Conservation (phyloP, 257 asterid genomes). For the Leonotis leonurus region DNA sequence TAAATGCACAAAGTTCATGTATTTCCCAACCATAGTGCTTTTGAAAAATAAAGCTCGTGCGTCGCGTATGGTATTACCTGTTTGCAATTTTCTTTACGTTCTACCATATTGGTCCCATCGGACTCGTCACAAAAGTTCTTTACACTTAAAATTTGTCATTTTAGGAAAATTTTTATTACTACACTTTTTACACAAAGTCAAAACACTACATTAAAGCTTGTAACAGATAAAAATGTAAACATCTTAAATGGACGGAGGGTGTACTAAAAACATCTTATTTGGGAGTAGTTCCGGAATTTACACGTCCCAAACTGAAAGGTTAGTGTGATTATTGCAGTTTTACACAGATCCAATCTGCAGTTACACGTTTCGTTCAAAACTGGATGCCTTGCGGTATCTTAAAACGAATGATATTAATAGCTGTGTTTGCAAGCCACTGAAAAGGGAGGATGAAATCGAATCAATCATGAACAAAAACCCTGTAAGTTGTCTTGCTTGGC, state of each 20-base stretch:
- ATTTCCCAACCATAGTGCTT: too few relatives aligned
- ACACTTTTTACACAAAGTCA: too few relatives aligned
- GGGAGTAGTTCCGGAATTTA: not conserved
- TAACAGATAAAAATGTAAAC: too few relatives aligned
- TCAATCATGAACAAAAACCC: slow-evolving; percentile 18
- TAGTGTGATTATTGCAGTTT: slow-evolving; percentile 34
- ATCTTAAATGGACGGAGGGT: too few relatives aligned
- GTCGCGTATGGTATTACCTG: not conserved
- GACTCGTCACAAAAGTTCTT: too few relatives aligned
- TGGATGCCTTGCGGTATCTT: slow-evolving; percentile 56
- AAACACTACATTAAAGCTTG: too few relatives aligned
- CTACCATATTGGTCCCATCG: too few relatives aligned
- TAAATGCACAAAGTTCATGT: not conserved
- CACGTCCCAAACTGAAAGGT: slow-evolving; percentile 14
- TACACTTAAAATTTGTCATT: too few relatives aligned
- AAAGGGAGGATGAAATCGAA: slow-evolving; percentile 22
- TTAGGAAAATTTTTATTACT: too few relatives aligned
- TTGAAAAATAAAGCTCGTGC: too few relatives aligned
- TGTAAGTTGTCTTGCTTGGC: slow-evolving; percentile 34
- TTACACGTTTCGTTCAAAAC: slow-evolving; percentile 51
- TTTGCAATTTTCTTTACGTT: slow-evolving; percentile 4
- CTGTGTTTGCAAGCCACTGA: slow-evolving; percentile 46
- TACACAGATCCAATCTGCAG: slow-evolving; percentile 61
- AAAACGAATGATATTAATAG: slow-evolving; percentile 36
- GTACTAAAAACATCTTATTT: too few relatives aligned